Conservation (phyloP, 176 grass and related monocot genomes). For the Oryza punctata region DNA sequence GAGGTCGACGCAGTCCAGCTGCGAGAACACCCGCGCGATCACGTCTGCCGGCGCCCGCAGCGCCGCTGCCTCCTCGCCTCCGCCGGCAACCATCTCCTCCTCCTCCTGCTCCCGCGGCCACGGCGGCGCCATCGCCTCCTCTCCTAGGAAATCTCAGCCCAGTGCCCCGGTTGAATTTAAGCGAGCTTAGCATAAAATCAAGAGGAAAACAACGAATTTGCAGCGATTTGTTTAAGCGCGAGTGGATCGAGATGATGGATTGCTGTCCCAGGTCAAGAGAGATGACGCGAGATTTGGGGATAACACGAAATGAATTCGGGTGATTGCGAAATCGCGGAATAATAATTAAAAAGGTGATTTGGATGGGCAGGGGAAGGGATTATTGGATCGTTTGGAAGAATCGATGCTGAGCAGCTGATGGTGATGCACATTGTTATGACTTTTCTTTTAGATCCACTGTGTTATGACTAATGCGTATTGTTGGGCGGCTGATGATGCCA, state of each 20-base stretch:
- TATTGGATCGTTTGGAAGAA: background rate
- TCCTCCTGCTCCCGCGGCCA: background rate
- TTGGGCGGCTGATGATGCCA: background rate
- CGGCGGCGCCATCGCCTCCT: constrained; percentile 36
- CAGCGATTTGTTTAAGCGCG: background rate
- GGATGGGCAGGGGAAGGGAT: background rate
- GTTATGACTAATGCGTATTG: background rate
- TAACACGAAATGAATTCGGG: background rate
- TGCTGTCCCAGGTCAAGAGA: background rate
- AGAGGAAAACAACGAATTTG: background rate
- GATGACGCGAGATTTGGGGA: constrained; percentile 15
- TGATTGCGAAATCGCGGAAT: background rate
- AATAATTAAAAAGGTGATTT: background rate
- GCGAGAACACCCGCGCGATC: constrained; percentile 79
- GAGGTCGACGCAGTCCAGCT: constrained; percentile 91
- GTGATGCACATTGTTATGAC: background rate
- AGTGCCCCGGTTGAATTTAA: constrained; percentile 8
- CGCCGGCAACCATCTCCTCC: background rate
- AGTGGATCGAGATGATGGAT: background rate
- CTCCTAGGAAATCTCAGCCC: background rate
- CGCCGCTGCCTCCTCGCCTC: constrained; percentile 36
- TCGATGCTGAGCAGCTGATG: background rate
- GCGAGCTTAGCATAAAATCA: background rate
- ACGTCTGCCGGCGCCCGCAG: constrained; percentile 61
- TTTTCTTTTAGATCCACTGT: too few relatives aligned